Conservation (phyloP, 306 rosid genomes). For the Prunus mongolica region DNA sequence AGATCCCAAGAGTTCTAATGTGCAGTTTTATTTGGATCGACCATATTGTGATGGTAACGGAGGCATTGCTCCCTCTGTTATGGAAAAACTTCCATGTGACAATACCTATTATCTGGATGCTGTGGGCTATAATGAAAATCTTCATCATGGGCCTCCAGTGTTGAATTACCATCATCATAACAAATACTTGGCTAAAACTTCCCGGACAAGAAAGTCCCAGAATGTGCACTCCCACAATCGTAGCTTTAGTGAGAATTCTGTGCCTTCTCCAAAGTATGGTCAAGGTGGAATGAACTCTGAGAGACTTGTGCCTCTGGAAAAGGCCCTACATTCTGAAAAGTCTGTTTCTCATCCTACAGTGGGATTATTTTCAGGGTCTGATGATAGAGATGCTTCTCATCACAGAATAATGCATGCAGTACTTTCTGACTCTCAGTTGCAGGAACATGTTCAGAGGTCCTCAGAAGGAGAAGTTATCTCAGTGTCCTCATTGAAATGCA, state of each 20-base stretch:
- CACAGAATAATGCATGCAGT: conserved; percentile 42
- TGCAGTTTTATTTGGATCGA: conserved; percentile 32
- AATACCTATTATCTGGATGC: conserved; percentile 49
- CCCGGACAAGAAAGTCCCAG: conserved; percentile 31
- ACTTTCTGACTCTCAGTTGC: conserved; percentile 52
- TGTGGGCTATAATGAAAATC: conserved; percentile 32
- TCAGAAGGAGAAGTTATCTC: conserved; percentile 16
- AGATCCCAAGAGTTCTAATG: conserved; percentile 43
- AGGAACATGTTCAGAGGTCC: conserved; percentile 37
- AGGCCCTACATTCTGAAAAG: conserved; percentile 35
- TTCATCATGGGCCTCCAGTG: conserved; percentile 40
- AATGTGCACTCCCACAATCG: conserved; percentile 37
- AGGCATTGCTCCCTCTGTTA: conserved; percentile 36
- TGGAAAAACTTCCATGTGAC: conserved; percentile 42
- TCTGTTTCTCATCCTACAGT: conserved; percentile 25
- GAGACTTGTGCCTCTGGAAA: conserved; percentile 37
- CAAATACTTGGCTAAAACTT: conserved; percentile 34
- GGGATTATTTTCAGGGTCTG: conserved; percentile 29
- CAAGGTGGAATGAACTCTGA: conserved; percentile 34
- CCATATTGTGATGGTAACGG: conserved; percentile 35
- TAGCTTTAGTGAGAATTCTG: conserved; percentile 42
- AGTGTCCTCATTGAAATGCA: conserved; percentile 20
- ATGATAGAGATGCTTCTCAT: conserved; percentile 33
- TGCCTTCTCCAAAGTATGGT: conserved; percentile 32
- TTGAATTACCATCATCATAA: conserved; percentile 39